Base-by-base conservation (phyloP, 2,329 filamentous ascomycete genomes). In the Ceratocystis cubensis region DNA sequence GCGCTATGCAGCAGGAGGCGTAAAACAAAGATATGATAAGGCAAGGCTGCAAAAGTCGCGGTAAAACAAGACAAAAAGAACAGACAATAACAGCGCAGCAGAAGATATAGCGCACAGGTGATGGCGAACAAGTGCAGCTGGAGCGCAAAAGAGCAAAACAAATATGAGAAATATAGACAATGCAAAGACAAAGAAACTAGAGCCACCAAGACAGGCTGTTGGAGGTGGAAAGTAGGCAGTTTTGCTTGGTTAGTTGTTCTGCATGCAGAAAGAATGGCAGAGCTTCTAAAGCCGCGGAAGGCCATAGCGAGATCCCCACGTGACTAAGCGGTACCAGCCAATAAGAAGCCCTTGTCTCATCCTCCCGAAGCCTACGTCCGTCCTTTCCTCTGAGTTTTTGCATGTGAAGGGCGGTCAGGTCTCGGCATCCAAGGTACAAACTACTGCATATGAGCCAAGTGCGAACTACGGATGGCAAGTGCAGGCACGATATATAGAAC, bases 331-430 rank as follows among this genome's bases (percentile, higher is more conserved):
- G 45, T 1, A 20, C 41, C 28, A 50, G 44, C 62, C 62, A 63
- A 63, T 63, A 28, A 53, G 17, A 63, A 8, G 25, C 22, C 44
- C 5, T 22, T n/a, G 44, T 50, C 46, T 20, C 56, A 59, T 59
- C 56, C 56, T 59, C 56, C 56, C 56, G 25, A 33, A 59, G 28
- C 25, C 56, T 17, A 59, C 17, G 48, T 22, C 37, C 56, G 37
- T 59, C 56, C 56, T 59, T 59, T n/a, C 2, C n/a, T 22, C 8
- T 37, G 5, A 30, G 7, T 4, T 37, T 37, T 59, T 59, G n/a
- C 56, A 59, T 37, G 56, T 59, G 56, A 59, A 59, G 56, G 37
- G 25, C 56, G 56, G 56, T 59, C 56, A 33, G n/a, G 48, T 41
- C 22, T 37, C 30, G 56, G 56, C 25, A 37, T 28, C 5, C 7